Base-by-base conservation (phyloP, 495 filamentous ascomycete genomes). In the Hypoxylon lenormandii region DNA sequence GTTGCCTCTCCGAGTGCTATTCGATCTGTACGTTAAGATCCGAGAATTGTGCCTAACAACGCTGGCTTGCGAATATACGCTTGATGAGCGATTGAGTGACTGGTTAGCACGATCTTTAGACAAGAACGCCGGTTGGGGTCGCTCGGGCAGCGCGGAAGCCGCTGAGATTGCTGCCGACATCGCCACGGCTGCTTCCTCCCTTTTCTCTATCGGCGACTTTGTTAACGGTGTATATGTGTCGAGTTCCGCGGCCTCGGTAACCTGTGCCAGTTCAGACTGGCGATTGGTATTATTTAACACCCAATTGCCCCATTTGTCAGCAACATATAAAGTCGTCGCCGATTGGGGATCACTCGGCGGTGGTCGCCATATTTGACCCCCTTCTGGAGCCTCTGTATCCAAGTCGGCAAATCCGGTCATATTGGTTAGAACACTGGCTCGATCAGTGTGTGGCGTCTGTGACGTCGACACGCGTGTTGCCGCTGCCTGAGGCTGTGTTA, bases 221-320 rank as follows among this genome's bases (percentile, higher is more conserved):
- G 80, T 75, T 16, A 78, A 51, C 0, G 80, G 79, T 4, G 74
- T 78, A n/a, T 79, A 76, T 23, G 80, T 62, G 53, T 81, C 80
- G 1, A 74, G 65, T 16, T 76, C 73, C 6, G 72, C 69, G 11
- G 52, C 52, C 38, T 73, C 55, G 0, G 53, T 40, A 13, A 64
- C 45, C 36, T 70, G 64, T 3, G 60, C 48, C 11, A 64, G 53
- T 15, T 60, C 67, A 4, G 75, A 69, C 37, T 50, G 61, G 22
- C 57, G 66, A 40, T 73, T 52, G 18, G 65, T 52, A 11, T 73
- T 72, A 16, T 77, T 76, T 4, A 81, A 67, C 11, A 81, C 75
- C 82, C 81, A 83, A 63, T 83, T 83, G 0, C 80, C 79, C 30
- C 72, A 74, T 60, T 73, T 83, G 62, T 84, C 79, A 23, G 80